Evolutionary conservation across 805 yeast genomes (phyloP).

Genomic region (Zygotorulaspora sp.): DNA sequence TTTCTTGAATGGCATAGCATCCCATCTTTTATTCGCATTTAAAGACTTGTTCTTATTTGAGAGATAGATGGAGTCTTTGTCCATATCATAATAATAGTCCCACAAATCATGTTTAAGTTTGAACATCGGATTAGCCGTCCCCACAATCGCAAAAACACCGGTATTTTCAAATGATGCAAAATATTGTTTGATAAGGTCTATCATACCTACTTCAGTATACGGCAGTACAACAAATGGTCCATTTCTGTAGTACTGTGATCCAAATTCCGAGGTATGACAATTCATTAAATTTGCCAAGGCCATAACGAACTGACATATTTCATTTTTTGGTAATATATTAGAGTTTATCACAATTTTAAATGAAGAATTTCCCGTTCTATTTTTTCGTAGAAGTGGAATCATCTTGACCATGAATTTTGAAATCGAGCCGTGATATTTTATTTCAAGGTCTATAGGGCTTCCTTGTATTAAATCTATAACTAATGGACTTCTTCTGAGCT

Average conservation of each 20-base stretch:
- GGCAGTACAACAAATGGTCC: slow-evolving; percentile 47
- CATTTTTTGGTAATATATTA: slow-evolving; percentile 40
- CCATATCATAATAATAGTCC: slow-evolving; percentile 62
- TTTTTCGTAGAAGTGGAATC: slow-evolving; percentile 36
- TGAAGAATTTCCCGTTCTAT: slow-evolving; percentile 39
- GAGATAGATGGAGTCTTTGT: slow-evolving; percentile 40
- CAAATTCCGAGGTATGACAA: slow-evolving; percentile 38
- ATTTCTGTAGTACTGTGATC: slow-evolving; percentile 39
- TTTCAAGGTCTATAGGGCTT: slow-evolving; percentile 21
- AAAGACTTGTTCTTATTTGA: slow-evolving; percentile 9
- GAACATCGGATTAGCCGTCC: slow-evolving; percentile 65
- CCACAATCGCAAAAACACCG: slow-evolving; percentile 44
- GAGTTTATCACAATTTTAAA: slow-evolving; percentile 36
- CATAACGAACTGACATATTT: slow-evolving; percentile 41
- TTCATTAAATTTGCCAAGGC: slow-evolving; percentile 36
- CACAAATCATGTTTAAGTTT: slow-evolving; percentile 50
- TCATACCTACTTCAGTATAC: slow-evolving; percentile 55
- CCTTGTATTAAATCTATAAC: slow-evolving; percentile 20
- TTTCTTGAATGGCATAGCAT: slow-evolving; percentile 14
- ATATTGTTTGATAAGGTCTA: slow-evolving; percentile 42
- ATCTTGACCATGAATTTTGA: slow-evolving; percentile 32
- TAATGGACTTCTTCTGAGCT: slow-evolving; percentile 35
- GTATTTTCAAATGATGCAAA: slow-evolving; percentile 29
- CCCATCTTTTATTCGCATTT: slow-evolving; percentile 7
- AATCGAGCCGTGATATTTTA: slow-evolving; percentile 23